Evolutionary conservation across 2,329 filamentous ascomycete genomes (phyloP).

Genomic region (Elsinoe arachidis): DNA sequence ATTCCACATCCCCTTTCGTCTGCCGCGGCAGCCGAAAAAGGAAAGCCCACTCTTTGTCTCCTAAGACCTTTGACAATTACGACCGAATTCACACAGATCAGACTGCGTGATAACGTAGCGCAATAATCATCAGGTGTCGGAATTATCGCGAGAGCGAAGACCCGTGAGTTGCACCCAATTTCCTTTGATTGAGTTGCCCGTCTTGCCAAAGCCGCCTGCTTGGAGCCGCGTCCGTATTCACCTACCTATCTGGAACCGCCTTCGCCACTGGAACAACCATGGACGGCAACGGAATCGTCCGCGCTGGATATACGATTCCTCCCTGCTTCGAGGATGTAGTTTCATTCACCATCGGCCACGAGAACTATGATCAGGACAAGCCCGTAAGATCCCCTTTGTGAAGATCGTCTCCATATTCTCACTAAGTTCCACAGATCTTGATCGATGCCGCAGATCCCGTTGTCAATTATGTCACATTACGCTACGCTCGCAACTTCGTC

Average conservation of each 20-base stretch:
- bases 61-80: background rate
- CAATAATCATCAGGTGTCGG: background rate
- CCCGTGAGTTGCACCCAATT: too few species aligned
- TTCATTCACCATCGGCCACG: conserved; percentile 16
- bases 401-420: conserved; percentile 7
- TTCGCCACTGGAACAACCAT: background rate
- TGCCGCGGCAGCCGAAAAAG: background rate
- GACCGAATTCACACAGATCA: background rate
- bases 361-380: conserved; percentile 18
- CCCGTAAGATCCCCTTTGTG: conserved; percentile 16
- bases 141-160: too few species aligned
- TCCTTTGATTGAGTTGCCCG: too few species aligned
- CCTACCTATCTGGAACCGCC: too few species aligned
- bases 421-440: conserved; percentile 19
- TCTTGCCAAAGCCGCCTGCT: background rate
- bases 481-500: conserved; percentile 20
- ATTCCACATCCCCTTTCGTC: conserved; percentile 7
- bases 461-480: conserved; percentile 19
- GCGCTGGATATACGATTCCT: background rate
- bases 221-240: too few species aligned
- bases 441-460: conserved; percentile 24
- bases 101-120: background rate
- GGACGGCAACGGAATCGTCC: background rate
- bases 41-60: conserved; percentile 2
- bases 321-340: conserved; percentile 16